phyloP scores from a whole-genome alignment of 495 filamentous ascomycete genomes.

The Penicillium psychrofluorescens region DNA sequence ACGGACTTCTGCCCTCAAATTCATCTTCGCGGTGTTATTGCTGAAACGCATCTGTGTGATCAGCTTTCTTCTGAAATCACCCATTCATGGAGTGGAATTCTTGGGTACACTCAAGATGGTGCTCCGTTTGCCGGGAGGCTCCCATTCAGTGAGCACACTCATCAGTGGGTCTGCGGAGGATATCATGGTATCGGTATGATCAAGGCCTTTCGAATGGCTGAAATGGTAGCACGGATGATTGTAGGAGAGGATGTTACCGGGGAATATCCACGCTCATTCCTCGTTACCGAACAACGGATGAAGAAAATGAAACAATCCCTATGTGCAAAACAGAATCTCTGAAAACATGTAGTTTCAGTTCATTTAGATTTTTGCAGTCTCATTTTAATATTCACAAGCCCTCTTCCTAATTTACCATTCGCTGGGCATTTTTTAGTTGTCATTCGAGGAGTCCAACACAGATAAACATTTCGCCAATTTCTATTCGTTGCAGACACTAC shows the following conservation, averaged over 20 bases:
- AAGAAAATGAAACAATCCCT: too few species aligned
- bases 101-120: not conserved
- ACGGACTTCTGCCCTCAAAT: not conserved
- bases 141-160: not conserved
- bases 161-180: not conserved
- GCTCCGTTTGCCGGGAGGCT: not conserved
- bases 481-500: too few species aligned
- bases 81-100: not conserved
- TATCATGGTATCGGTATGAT: constrained; percentile 1
- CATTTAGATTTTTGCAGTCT: too few species aligned
- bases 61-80: not conserved
- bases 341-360: too few species aligned
- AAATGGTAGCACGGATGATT: not conserved
- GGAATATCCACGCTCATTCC: not conserved
- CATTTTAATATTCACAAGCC: too few species aligned
- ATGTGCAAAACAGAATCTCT: too few species aligned
- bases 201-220: not conserved
- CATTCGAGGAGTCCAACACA: too few species aligned
- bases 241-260: not conserved
- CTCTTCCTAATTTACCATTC: too few species aligned
- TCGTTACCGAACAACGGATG: not conserved
- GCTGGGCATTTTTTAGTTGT: too few species aligned
- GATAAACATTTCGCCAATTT: too few species aligned
- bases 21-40: not conserved
- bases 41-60: not conserved